These are phyloP conservation scores for Penicillium fimorum DNA, from an alignment of 495 filamentous ascomycete genomes.

Conservation along the genomic window DNA sequence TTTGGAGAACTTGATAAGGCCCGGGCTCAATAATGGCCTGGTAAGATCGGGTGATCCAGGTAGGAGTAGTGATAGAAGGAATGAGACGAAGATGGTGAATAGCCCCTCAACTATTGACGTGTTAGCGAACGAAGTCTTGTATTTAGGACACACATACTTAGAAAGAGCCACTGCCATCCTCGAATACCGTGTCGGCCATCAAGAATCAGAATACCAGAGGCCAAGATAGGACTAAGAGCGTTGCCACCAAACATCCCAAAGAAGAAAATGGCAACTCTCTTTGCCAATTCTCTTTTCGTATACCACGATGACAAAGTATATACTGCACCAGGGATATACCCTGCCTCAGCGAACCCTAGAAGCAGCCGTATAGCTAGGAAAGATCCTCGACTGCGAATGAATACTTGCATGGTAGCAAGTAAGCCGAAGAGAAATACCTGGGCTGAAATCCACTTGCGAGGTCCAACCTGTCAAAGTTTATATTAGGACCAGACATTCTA, in stretches of 20 bases:
- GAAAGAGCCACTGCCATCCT: conserved; percentile 62
- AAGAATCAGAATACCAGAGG: conserved; percentile 46
- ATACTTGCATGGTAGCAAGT: conserved; percentile 52
- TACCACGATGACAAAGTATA: conserved; percentile 59
- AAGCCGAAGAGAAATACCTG: conserved; percentile 55
- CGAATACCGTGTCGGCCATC: conserved; percentile 44
- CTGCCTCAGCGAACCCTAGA: conserved; percentile 52
- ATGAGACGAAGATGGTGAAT: conserved; percentile 43
- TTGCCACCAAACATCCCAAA: conserved; percentile 51
- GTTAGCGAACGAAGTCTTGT: neutral
- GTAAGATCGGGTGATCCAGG: neutral
- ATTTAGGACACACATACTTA: conserved; percentile 22
- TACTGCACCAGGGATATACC: conserved; percentile 56
- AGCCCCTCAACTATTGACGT: conserved; percentile 41
- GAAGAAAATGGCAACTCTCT: conserved; percentile 51
- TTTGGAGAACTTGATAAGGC: neutral
- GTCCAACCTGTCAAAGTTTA: conserved; percentile 41
- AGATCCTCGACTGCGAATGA: conserved; percentile 42
- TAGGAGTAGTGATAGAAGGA: neutral
- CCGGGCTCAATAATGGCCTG: neutral
- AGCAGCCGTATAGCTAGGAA: conserved; percentile 47
- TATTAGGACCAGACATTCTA: neutral
- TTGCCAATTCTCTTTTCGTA: conserved; percentile 46
- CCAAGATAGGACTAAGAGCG: conserved; percentile 48
- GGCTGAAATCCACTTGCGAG: conserved; percentile 46